phyloP scores from a whole-genome alignment of 495 filamentous ascomycete species.

The Penicillium egyptiacum region DNA sequence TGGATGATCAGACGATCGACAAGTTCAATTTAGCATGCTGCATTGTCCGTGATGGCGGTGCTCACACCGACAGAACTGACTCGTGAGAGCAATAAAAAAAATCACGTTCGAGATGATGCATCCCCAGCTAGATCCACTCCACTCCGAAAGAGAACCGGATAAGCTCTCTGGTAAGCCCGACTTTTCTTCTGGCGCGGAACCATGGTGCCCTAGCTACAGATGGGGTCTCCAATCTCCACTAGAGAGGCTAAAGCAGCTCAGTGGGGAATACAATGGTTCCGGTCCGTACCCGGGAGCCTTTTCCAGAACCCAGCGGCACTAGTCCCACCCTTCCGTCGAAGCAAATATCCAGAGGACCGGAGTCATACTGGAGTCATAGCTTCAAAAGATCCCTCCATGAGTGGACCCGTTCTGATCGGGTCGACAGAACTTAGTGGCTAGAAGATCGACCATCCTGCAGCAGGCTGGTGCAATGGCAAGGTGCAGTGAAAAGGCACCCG shows the following conservation, averaged over 20 bases:
- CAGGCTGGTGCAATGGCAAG: constrained; percentile 24
- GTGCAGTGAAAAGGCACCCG: constrained; percentile 16
- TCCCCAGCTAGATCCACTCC: constrained; percentile 1
- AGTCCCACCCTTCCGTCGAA: constrained; percentile 12
- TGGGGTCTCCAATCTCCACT: constrained; percentile 6
- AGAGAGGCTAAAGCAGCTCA: constrained; percentile 15
- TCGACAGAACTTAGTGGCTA: constrained; percentile 25
- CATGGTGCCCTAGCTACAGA: constrained; percentile 7
- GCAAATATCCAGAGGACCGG: not conserved
- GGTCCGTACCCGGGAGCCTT: constrained; percentile 30
- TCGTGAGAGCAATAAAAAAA: constrained; percentile 10
- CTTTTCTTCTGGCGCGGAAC: not conserved
- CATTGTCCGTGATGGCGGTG: constrained; percentile 27
- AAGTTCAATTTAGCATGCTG: constrained; percentile 28
- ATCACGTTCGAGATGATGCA: constrained; percentile 3
- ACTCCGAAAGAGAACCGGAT: constrained; percentile 1
- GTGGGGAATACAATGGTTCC: constrained; percentile 17
- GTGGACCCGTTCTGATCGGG: constrained; percentile 18
- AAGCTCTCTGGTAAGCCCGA: not conserved
- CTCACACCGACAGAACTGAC: constrained; percentile 35
- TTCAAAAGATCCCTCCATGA: constrained; percentile 16
- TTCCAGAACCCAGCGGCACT: constrained; percentile 21
- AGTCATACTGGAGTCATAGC: not conserved
- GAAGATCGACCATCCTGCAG: constrained; percentile 32
- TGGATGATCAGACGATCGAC: constrained; percentile 38